These are phyloP conservation scores for Trametopsis cervina DNA, from an alignment of 768 basidiomycete species.

Conservation along the genomic window DNA sequence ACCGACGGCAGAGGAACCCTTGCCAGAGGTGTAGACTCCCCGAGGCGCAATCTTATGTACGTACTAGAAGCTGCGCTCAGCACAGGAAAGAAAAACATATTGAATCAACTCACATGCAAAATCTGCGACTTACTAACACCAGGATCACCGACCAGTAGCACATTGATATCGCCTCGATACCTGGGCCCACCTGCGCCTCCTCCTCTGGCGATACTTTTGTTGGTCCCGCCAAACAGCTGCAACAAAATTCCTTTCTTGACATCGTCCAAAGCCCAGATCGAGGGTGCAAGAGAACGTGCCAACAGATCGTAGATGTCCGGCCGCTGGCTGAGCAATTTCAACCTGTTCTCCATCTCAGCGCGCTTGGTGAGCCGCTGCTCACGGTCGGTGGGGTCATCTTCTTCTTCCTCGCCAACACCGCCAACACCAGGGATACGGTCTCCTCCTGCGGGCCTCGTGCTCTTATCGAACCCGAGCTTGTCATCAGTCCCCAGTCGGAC, in stretches of 20 bases:
- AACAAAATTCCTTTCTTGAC: constrained; percentile 97
- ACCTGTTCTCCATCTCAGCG: constrained; percentile 74
- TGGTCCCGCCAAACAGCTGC: constrained; percentile 96
- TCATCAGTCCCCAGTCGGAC: constrained; percentile 64
- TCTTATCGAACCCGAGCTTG: constrained; percentile 69
- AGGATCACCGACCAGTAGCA: constrained; percentile 94
- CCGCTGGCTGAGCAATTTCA: constrained; percentile 63
- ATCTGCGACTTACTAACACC: constrained; percentile 97
- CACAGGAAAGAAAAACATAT: not conserved
- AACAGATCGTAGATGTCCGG: constrained; percentile 86
- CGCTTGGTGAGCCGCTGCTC: constrained; percentile 36
- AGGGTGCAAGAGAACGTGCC: constrained; percentile 82
- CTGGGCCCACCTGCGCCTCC: constrained; percentile 94
- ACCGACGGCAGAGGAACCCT: constrained; percentile 98
- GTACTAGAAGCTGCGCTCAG: constrained; percentile 48
- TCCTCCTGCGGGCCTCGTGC: constrained; percentile 64
- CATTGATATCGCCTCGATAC: constrained; percentile 97
- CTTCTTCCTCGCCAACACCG: constrained; percentile 58
- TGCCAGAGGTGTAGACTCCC: constrained; percentile 96
- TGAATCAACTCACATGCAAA: constrained; percentile 52
- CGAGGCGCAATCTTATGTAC: constrained; percentile 98
- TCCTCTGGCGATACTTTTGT: constrained; percentile 88
- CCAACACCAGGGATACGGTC: constrained; percentile 66
- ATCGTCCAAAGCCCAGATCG: constrained; percentile 98
- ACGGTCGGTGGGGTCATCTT: constrained; percentile 36